Evolutionary conservation across 495 filamentous ascomycete genomes (phyloP).

Genomic region (Penicillium egyptiacum): DNA sequence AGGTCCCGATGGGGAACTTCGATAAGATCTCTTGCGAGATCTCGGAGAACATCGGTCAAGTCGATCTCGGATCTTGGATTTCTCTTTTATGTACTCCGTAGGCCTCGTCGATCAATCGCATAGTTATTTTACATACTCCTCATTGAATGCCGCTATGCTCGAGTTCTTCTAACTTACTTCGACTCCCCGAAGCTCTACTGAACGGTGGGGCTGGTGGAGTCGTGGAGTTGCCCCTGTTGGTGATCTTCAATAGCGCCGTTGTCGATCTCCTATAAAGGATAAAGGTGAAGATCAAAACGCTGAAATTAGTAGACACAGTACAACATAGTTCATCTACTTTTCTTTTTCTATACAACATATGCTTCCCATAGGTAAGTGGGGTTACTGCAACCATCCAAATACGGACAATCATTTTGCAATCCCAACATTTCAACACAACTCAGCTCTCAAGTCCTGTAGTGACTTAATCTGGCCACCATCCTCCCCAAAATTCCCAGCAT

Average conservation of each 20-base stretch:
- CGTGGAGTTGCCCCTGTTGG: background rate
- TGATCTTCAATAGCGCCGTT: background rate
- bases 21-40: conserved; percentile 1
- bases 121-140: background rate
- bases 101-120: background rate
- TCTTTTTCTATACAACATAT: background rate
- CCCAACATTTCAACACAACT: background rate
- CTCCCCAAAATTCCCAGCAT: conserved; percentile 48
- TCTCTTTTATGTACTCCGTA: background rate
- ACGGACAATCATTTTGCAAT: no score
- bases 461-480: conserved; percentile 42
- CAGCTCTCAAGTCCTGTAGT: conserved; percentile 29
- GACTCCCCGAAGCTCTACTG: background rate
- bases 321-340: background rate
- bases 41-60: conserved; percentile 7
- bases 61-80: background rate
- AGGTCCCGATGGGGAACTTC: background rate
- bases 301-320: background rate
- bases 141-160: background rate
- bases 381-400: no score
- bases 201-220: background rate
- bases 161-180: background rate
- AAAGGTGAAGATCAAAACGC: background rate
- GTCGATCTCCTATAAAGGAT: background rate
- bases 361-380: background rate